Base-by-base conservation (phyloP, 495 filamentous ascomycete species). In the Echria macrotheca region DNA sequence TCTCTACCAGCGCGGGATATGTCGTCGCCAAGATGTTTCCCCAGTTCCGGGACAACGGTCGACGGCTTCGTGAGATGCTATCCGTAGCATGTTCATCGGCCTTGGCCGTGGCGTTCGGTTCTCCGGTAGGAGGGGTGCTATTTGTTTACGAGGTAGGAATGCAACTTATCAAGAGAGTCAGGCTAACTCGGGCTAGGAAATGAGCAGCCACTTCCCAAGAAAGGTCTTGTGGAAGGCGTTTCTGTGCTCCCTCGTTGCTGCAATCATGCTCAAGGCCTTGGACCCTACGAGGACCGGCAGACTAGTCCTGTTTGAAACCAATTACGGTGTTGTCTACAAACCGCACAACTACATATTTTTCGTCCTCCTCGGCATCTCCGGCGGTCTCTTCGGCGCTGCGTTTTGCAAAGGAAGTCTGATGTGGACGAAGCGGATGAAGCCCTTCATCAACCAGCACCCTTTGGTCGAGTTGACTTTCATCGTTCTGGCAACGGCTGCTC, bases 201-300 rank as follows among this genome's bases (percentile, higher is more conserved):
- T 76, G 48, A 71, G 67, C 57, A 75, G 72, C 10, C 73, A 78
- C 44, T 81, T 80, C 43, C 78, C 77, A 1, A 64, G 75, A 7
- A 50, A 53, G 23, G 75, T 78, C 7, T 69, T 81, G 14, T 80
- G 75, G 77, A 58, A 71, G 38, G 75, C 78, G 0, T 80, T 81
- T 46, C 63, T 81, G 18, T 81, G 77, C 61, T 79, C 77, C 1
- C 64, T 79, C 9, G 61, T 69, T 36, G 77, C 75, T 2, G 75
- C 77, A 0, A 67, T 77, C 33, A 63, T 74, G 19, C 63, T 81
- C n/a, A 77, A 73, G 52, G 66, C 67, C n/a, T 68, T 81, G 17
- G 79, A 81, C 53, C 78, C 78, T 0, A 77, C 68, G 1, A 72
- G 77, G 8, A 80, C 78, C 0, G 78, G 78, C 14, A 79, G 80